A percentile compares a stretch with the other conserved stretches of the same genome.
Evolutionary conservation across 1,139 yeast genomes (phyloP).

Genomic region (Saccharomyces hybrid): DNA sequence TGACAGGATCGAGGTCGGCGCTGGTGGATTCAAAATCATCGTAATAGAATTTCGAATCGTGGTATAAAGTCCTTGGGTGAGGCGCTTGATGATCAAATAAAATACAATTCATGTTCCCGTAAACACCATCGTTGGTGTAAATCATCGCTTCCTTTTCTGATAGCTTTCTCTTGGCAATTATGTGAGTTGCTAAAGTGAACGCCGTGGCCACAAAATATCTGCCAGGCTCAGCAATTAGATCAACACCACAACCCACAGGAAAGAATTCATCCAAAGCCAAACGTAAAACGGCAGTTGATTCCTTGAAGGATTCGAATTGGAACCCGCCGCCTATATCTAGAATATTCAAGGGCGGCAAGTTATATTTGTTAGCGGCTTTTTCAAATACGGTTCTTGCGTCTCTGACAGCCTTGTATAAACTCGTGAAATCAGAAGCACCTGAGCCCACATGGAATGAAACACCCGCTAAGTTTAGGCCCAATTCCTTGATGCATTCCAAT

Average conservation of each 20-base stretch:
- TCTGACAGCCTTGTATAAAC: constrained; percentile 61
- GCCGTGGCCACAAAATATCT: constrained; percentile 82
- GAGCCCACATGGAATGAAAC: constrained; percentile 96
- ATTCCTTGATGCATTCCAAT: constrained; percentile 52
- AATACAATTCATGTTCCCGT: constrained; percentile 91
- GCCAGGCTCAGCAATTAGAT: constrained; percentile 89
- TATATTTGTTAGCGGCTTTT: constrained; percentile 34
- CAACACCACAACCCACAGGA: constrained; percentile 41
- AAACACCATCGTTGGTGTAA: constrained; percentile 90
- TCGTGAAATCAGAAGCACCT: constrained; percentile 71
- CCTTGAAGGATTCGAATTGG: constrained; percentile 55
- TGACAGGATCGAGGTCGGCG: constrained; percentile 1
- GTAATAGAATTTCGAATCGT: constrained; percentile 44
- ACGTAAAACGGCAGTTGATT: constrained; percentile 54
- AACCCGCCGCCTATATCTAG: constrained; percentile 96
- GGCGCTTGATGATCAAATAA: constrained; percentile 88
- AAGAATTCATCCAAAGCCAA: constrained; percentile 51
- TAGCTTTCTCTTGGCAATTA: constrained; percentile 66
- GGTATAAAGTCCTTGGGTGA: constrained; percentile 54
- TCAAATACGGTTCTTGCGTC: constrained; percentile 73
- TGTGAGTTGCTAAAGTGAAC: constrained; percentile 75
- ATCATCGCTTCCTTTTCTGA: constrained; percentile 38
- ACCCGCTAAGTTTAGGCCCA: constrained; percentile 63
- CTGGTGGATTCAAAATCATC: constrained; percentile 28
- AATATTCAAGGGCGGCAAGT: constrained; percentile 30